Evolutionary conservation across 106 monocot genomes (phyloP).

Genomic region (Cymbidium sinense): DNA sequence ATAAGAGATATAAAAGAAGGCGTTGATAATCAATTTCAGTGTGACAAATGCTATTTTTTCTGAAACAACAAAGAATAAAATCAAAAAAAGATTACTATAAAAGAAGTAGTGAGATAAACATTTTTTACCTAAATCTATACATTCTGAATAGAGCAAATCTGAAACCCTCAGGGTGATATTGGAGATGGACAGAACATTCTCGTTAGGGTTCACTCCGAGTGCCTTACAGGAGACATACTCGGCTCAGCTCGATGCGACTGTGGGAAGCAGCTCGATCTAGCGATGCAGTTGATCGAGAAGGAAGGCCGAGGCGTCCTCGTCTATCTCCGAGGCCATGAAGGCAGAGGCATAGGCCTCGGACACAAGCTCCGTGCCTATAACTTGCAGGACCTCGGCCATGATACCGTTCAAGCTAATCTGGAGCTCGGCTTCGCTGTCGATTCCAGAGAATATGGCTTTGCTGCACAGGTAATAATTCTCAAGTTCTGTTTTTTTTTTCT

Average conservation of each 20-base stretch:
- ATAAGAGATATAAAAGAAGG: no score
- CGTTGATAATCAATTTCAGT: no score
- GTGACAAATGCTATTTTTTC: no score
- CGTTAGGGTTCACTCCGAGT: slow-evolving; percentile 89
- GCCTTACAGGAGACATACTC: slow-evolving; percentile 85
- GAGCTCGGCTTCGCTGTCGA: slow-evolving; percentile 85
- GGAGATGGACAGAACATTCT: slow-evolving; percentile 80
- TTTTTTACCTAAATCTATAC: no score
- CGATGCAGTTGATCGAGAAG: slow-evolving; percentile 71
- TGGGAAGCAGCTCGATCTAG: slow-evolving; percentile 71
- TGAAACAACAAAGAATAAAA: no score
- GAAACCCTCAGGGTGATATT: slow-evolving; percentile 59
- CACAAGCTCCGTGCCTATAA: slow-evolving; percentile 91
- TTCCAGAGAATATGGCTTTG: slow-evolving; percentile 81
- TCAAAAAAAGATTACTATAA: no score
- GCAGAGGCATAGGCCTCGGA: slow-evolving; percentile 87
- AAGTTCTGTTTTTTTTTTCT: neutral
- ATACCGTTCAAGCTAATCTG: slow-evolving; percentile 87
- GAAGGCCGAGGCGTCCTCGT: slow-evolving; percentile 79
- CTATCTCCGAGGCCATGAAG: slow-evolving; percentile 95
- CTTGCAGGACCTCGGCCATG: slow-evolving; percentile 76
- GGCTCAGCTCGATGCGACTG: slow-evolving; percentile 86
- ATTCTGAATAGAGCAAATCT: neutral
- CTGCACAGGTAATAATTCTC: slow-evolving; percentile 60
- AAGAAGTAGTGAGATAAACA: no score